Evolutionary conservation across 805 yeast species (phyloP).

Genomic region (Allodekkera sacchari): DNA sequence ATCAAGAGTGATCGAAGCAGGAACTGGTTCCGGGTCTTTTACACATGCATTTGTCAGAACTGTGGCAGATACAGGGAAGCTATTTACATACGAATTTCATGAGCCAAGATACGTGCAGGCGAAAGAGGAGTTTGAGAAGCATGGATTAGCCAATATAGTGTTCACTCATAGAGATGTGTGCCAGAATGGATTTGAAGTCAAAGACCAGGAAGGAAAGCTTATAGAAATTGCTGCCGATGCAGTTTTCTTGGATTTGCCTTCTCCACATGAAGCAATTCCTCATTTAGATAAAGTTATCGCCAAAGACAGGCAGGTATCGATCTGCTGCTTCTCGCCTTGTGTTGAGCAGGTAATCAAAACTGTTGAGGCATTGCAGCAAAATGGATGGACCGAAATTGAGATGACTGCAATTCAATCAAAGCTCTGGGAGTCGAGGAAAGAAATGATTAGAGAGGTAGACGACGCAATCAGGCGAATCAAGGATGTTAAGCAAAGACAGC

Average conservation of each 20-base stretch:
- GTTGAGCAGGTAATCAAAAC: conserved; percentile 94
- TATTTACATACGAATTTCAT: conserved; percentile 89
- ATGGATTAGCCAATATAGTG: conserved; percentile 51
- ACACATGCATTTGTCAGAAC: conserved; percentile 89
- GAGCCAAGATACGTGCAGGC: conserved; percentile 79
- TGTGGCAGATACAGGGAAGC: conserved; percentile 47
- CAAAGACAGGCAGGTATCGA: conserved; percentile 43
- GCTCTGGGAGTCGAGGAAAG: conserved; percentile 81
- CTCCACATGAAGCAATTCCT: conserved; percentile 95
- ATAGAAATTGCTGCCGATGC: conserved; percentile 51
- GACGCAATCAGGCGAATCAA: conserved; percentile 74
- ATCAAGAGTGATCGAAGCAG: conserved; percentile 85
- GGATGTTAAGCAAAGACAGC: conserved; percentile 69
- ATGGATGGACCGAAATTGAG: conserved; percentile 82
- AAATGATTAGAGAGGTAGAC: conserved; percentile 71
- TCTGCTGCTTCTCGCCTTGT: conserved; percentile 97
- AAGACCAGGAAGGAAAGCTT: too few species aligned
- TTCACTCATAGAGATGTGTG: conserved; percentile 88
- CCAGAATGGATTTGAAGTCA: conserved; percentile 65
- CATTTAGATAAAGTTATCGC: conserved; percentile 55
- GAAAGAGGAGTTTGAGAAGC: conserved; percentile 61
- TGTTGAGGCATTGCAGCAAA: conserved; percentile 57
- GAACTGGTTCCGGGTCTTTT: conserved; percentile 95
- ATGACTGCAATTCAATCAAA: conserved; percentile 86
- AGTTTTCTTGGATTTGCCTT: conserved; percentile 85